These are phyloP conservation scores for Fusarium sp. DNA, from an alignment of 2,329 filamentous ascomycete species.

Conservation along the genomic window DNA sequence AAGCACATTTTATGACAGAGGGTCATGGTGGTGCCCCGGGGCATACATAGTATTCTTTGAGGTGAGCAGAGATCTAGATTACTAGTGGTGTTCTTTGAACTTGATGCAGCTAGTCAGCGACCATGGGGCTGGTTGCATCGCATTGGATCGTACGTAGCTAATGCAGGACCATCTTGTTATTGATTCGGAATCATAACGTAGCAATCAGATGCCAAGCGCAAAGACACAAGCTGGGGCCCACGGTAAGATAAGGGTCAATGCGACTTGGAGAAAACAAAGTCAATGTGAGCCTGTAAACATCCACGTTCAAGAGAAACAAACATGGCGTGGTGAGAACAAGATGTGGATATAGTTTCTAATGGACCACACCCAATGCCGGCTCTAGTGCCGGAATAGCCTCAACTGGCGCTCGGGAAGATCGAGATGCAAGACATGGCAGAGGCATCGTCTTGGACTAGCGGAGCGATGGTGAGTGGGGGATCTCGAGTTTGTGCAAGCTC, in stretches of 20 bases:
- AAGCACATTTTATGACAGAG: not conserved
- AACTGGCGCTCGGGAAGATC: slow-evolving; percentile 50
- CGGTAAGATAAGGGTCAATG: slow-evolving; percentile 22
- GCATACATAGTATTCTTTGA: not conserved
- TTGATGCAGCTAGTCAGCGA: slow-evolving; percentile 27
- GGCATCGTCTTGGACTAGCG: slow-evolving; percentile 38
- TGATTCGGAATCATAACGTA: slow-evolving; percentile 12
- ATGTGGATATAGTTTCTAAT: slow-evolving; percentile 31
- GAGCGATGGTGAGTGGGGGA: slow-evolving; percentile 35
- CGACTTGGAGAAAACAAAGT: slow-evolving; percentile 12
- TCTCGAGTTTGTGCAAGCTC: slow-evolving; percentile 26
- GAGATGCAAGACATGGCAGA: slow-evolving; percentile 50
- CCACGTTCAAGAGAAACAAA: slow-evolving; percentile 26
- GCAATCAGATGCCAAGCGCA: slow-evolving; percentile 12
- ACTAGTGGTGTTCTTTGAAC: not conserved
- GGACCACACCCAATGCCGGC: slow-evolving; percentile 29
- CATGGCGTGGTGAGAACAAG: slow-evolving; percentile 16
- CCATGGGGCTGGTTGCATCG: slow-evolving; percentile 19
- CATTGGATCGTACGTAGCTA: slow-evolving; percentile 17
- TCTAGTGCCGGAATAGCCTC: slow-evolving; percentile 48
- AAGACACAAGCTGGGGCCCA: slow-evolving; percentile 16
- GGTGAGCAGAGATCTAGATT: slow-evolving; percentile 17
- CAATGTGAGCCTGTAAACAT: slow-evolving; percentile 26
- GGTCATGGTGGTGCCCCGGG: not conserved
- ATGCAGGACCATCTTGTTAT: slow-evolving; percentile 28